These are phyloP conservation scores for Rhodotorula sp. DNA, from an alignment of 1,284 basidiomycete genomes.

Conservation along the genomic window DNA sequence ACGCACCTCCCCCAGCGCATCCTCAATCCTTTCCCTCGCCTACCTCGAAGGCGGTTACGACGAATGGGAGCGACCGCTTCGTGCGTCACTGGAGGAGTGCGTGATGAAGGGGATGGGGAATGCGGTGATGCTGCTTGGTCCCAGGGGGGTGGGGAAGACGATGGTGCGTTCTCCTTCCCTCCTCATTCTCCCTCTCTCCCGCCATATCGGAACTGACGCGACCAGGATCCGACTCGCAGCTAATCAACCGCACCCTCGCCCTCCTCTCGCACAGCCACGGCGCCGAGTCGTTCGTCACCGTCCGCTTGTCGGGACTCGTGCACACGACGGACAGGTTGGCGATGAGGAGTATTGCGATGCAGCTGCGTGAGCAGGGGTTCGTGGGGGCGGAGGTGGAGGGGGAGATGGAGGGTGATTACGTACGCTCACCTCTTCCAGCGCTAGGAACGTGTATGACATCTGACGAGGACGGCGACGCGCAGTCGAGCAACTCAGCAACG, in stretches of 20 bases:
- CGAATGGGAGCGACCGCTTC: constrained; percentile 36
- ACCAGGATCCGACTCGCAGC: neutral
- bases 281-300: constrained; percentile 59
- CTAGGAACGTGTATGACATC: too few relatives aligned
- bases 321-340: constrained; percentile 82
- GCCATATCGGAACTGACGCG: neutral
- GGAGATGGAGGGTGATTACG: constrained; percentile 49
- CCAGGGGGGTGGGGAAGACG: constrained; percentile 43
- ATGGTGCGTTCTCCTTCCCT: constrained; percentile 25
- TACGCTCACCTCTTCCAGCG: constrained; percentile 17
- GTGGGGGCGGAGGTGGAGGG: constrained; percentile 44
- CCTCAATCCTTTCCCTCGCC: constrained; percentile 8
- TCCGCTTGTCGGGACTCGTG: constrained; percentile 78
- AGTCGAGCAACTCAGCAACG: constrained; percentile 44
- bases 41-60: constrained; percentile 28
- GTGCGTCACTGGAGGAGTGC: constrained; percentile 39
- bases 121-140: constrained; percentile 41
- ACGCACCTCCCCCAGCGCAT: neutral
- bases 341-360: constrained; percentile 86
- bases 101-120: constrained; percentile 43
- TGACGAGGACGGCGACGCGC: neutral
- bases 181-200: neutral
- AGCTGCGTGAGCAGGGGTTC: constrained; percentile 55
- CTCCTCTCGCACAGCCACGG: constrained; percentile 32
- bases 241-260: constrained; percentile 39